Evolutionary conservation across 805 yeast species (phyloP).

Genomic region (Vanderwaltozyma verrucispora): DNA sequence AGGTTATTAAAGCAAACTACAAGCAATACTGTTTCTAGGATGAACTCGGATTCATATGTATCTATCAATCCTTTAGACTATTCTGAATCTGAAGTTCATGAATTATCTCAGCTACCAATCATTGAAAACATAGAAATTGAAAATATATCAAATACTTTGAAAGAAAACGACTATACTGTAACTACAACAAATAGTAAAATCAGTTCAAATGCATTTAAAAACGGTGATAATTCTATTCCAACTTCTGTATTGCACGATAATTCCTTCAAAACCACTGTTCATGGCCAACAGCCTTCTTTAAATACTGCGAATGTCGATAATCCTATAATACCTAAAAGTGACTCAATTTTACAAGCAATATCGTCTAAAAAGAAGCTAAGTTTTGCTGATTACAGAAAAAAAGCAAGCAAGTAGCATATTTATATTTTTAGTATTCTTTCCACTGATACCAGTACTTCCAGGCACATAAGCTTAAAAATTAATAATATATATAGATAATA

Average conservation of each 20-base stretch:
- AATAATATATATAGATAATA: too few species aligned
- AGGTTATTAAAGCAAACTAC: neutral
- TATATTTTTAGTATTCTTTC: too few species aligned
- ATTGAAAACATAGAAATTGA: slow-evolving; percentile 1
- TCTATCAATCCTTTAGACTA: slow-evolving; percentile 7
- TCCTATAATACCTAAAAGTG: neutral
- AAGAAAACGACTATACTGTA: too few species aligned
- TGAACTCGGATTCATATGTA: neutral
- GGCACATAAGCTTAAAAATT: too few species aligned
- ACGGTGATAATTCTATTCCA: neutral
- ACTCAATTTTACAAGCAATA: neutral
- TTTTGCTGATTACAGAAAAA: slow-evolving; percentile 30
- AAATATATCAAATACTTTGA: neutral
- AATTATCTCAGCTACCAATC: slow-evolving; percentile 16
- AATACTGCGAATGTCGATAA: neutral
- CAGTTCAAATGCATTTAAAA: too few species aligned
- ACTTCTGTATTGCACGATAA: too few species aligned
- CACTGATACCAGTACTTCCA: neutral
- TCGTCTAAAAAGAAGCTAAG: slow-evolving; percentile 24
- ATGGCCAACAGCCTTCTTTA: too few species aligned
- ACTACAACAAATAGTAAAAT: too few species aligned
- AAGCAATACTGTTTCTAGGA: neutral
- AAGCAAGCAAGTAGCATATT: slow-evolving; percentile 9
- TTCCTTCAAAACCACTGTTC: too few species aligned
- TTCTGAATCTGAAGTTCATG: slow-evolving; percentile 18